Evolutionary conservation across 2,329 filamentous ascomycete genomes (phyloP), one percentile per base, ranked within the genome.

Genomic region (Capronia epimyces): DNA sequence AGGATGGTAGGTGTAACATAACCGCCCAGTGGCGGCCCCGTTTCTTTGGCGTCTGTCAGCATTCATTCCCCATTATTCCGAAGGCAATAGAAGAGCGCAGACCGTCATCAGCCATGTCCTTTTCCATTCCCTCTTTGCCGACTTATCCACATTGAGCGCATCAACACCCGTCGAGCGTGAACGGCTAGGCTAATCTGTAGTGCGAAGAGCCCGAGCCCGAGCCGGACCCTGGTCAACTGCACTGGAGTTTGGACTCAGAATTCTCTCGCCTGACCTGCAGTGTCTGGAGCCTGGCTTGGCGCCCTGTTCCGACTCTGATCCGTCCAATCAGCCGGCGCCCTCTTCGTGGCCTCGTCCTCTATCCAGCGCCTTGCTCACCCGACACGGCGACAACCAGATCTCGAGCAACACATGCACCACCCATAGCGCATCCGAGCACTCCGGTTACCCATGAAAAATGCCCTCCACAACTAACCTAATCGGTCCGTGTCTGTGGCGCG

Each of bases 401-500:
- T 37, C 6, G 34, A 37, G 15, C 9, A 41, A 37, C 53, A 56
- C 53, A 56, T 56, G 53, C 49, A 50, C 46, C 34, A 55, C 34
- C 34, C 13, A 24, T 51, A 31, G 43, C 50, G 54, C 54, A 55
- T 57, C 55, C 55, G 55, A 57, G 45, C 52, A 55, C 48, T 57
- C 55, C 55, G 55, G 49, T 49, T 49, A 31, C 27, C 36, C 22
- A 20, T 36, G 22, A 20, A 42, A n/a, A 42, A n/a, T 25, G 18
- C 15, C 9, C 39, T 10, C 16, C 47, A 12, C 25, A 46, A 46
- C 49, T 52, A 45, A 52, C 45, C 53, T 46, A 51, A 49, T 52
- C 43, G 5, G 34, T 37, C 34, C 9, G n/a, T 20, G 37, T 45
- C 24, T 15, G 21, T 49, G 27, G 39, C 46, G 46, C 46, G 15